A percentile compares a stretch with the other conserved stretches of the same genome.
phyloP scores from a whole-genome alignment of 2,329 filamentous ascomycete genomes.

The Xylaria multiplex region DNA sequence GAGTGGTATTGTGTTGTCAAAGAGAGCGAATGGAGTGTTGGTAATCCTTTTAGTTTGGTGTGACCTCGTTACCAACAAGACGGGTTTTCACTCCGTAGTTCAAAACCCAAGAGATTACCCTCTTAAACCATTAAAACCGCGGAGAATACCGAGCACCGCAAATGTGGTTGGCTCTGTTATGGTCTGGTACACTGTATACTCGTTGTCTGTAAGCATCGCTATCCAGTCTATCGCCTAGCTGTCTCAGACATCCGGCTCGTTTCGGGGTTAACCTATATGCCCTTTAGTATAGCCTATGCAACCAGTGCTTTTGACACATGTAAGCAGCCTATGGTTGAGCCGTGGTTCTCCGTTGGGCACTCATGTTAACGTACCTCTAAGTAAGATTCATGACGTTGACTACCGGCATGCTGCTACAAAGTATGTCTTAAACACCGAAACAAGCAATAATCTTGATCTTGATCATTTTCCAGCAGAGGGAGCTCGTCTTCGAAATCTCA shows the following conservation, averaged over 20 bases:
- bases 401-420: conserved; percentile 9
- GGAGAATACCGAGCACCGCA: not conserved
- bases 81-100: not conserved
- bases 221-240: conserved; percentile 23
- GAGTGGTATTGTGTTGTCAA: conserved; percentile 3
- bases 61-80: not conserved
- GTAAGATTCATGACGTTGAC: conserved; percentile 27
- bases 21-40: not conserved
- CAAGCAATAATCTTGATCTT: conserved; percentile 10
- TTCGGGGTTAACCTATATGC: conserved; percentile 31
- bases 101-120: not conserved
- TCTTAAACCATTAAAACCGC: not conserved
- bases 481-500: conserved; percentile 22
- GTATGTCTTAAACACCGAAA: no score
- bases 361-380: conserved; percentile 3
- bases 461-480: conserved; percentile 29
- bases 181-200: conserved; percentile 31
- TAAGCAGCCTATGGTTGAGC: not conserved
- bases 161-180: conserved; percentile 9
- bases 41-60: not conserved
- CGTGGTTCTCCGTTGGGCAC: not conserved
- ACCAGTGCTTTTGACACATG: conserved; percentile 22
- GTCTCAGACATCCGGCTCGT: conserved; percentile 27
- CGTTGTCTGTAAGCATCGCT: conserved; percentile 34
- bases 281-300: conserved; percentile 32